Evolutionary conservation across 225 moss, liverwort and hornwort genomes (phyloP).

Genomic region (Polytrichum commune): DNA sequence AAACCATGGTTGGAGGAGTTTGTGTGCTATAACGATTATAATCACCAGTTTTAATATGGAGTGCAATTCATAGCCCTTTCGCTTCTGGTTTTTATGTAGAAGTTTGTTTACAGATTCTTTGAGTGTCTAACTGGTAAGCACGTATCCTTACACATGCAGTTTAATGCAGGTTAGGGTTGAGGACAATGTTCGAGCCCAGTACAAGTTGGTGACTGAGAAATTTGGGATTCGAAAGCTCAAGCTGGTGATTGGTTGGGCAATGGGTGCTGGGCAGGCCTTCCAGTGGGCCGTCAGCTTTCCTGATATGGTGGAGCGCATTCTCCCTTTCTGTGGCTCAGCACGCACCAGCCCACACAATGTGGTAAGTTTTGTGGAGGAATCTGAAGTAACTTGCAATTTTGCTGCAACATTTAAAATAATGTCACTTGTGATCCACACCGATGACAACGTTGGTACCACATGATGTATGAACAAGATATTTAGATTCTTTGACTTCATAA

Average conservation of each 20-base stretch:
- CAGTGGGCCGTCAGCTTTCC: conserved; percentile 70
- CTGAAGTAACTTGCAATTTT: not conserved
- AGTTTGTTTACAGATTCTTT: not conserved
- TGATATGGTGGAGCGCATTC: conserved; percentile 67
- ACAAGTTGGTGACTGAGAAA: conserved; percentile 58
- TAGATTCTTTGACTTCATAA: no score
- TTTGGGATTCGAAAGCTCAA: conserved; percentile 58
- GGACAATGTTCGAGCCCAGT: conserved; percentile 62
- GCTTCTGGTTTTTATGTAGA: no score
- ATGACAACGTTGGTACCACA: no score
- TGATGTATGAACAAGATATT: no score
- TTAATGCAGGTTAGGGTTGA: conserved; percentile 45
- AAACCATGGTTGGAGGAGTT: no score
- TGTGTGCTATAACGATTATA: no score
- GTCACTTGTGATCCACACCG: no score
- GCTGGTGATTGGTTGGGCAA: conserved; percentile 59
- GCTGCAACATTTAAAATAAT: no score
- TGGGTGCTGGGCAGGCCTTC: conserved; percentile 61
- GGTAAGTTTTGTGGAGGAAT: conserved; percentile 22
- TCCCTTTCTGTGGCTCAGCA: conserved; percentile 69
- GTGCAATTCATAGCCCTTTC: no score
- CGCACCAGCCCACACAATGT: conserved; percentile 58
- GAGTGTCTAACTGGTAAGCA: not conserved
- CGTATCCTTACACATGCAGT: not conserved
- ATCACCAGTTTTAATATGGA: no score